Percentiles rank a stretch among this genome's conserved stretches.
Evolutionary conservation across 176 grass and related monocot genomes (phyloP).

Genomic region (Rhipidocladum racemiflorum): DNA sequence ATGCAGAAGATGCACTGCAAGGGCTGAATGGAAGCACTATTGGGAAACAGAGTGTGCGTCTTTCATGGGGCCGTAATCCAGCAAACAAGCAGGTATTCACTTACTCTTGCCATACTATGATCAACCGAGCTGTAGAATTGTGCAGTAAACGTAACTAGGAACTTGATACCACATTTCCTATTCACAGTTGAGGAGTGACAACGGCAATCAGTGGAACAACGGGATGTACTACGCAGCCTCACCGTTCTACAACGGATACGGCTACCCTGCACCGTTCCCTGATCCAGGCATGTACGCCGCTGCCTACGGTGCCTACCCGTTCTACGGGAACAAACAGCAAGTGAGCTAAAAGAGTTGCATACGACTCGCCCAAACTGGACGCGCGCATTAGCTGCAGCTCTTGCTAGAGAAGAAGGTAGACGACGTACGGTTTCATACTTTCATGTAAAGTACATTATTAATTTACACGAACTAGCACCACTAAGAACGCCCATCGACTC

Average conservation of each 20-base stretch:
- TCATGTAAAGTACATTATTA: conserved; percentile 61
- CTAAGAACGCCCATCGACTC: conserved; percentile 29
- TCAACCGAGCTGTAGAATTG: neutral
- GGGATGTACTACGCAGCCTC: conserved; percentile 67
- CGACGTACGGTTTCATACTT: conserved; percentile 36
- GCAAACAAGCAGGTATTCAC: conserved; percentile 77
- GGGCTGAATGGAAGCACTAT: conserved; percentile 71
- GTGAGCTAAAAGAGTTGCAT: conserved; percentile 71
- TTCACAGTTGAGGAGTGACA: conserved; percentile 60
- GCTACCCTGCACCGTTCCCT: conserved; percentile 74
- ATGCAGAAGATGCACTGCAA: conserved; percentile 92
- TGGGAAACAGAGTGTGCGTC: conserved; percentile 80
- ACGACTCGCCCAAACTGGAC: too few species aligned
- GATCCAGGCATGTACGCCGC: conserved; percentile 84
- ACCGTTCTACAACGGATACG: conserved; percentile 80
- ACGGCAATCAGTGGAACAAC: conserved; percentile 80
- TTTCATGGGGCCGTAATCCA: conserved; percentile 95
- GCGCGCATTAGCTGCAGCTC: conserved; percentile 50
- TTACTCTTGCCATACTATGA: neutral
- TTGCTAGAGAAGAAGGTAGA: conserved; percentile 44
- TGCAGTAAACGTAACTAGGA: neutral
- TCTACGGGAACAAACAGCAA: conserved; percentile 85
- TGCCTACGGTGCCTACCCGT: conserved; percentile 71
- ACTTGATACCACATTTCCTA: neutral
- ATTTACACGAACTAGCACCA: conserved; percentile 41